phyloP scores from a whole-genome alignment of 2,329 filamentous ascomycete genomes.

The Fusarium longipes region DNA sequence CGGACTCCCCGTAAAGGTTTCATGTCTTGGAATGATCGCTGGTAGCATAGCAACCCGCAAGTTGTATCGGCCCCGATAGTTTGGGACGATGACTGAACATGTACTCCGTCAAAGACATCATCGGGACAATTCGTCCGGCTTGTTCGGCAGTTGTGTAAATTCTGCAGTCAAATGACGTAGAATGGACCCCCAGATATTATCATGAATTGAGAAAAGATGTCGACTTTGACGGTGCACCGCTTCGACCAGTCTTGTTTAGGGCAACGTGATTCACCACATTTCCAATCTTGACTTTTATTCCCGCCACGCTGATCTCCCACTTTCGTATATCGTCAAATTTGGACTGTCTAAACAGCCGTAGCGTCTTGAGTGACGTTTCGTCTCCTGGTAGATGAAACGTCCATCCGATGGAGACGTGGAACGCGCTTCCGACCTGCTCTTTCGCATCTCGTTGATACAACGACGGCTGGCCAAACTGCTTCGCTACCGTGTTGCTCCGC shows the following conservation, averaged over 20 bases:
- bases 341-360: constrained; percentile 41
- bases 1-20: not conserved
- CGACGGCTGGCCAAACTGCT: constrained; percentile 71
- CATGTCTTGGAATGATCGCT: not conserved
- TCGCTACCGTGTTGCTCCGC: constrained; percentile 80
- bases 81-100: constrained; percentile 17
- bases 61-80: constrained; percentile 9
- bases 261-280: constrained; percentile 70
- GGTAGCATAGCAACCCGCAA: constrained; percentile 18
- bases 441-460: constrained; percentile 67
- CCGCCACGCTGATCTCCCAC: constrained; percentile 66
- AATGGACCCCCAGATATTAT: not conserved
- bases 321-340: constrained; percentile 49
- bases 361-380: constrained; percentile 49
- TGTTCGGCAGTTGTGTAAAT: not conserved
- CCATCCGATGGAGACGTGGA: constrained; percentile 94
- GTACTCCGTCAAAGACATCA: not conserved
- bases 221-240: not conserved
- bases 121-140: constrained; percentile 8
- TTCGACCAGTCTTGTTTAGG: constrained; percentile 44
- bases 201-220: constrained; percentile 31
- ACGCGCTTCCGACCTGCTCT: constrained; percentile 58
- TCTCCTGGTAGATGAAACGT: constrained; percentile 67
- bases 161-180: not conserved
- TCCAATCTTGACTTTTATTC: constrained; percentile 80